A percentile compares a stretch with the other conserved stretches of the same genome.
Conservation (phyloP, 345 rosid species). For the Eucalyptus cloeziana region DNA sequence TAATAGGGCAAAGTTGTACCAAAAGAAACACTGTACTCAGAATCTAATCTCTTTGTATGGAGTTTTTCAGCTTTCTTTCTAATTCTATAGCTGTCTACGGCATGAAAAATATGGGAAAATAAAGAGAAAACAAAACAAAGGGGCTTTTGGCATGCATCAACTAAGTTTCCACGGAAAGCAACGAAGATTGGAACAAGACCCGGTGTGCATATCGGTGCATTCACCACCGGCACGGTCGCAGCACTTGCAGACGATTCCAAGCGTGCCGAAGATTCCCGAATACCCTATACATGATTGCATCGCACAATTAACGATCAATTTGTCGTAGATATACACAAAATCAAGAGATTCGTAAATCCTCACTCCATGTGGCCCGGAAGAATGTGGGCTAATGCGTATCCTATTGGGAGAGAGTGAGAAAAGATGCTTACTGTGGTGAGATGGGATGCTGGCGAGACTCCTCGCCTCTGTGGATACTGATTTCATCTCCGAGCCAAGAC, state of each 20-base stretch:
- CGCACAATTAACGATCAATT: neutral
- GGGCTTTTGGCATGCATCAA: neutral
- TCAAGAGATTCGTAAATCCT: neutral
- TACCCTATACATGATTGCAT: neutral
- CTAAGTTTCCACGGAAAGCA: constrained; percentile 42
- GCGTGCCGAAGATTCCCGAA: constrained; percentile 10
- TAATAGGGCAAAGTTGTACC: neutral
- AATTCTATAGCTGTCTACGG: neutral
- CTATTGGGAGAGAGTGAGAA: neutral
- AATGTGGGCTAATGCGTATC: neutral
- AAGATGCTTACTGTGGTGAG: constrained; percentile 13
- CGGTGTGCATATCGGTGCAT: constrained; percentile 20
- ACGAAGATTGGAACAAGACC: constrained; percentile 26
- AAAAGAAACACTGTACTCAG: neutral
- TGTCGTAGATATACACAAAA: neutral
- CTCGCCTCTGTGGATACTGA: constrained; percentile 7
- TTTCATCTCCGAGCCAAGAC: neutral
- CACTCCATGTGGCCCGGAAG: neutral
- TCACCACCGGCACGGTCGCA: constrained; percentile 22
- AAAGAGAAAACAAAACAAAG: neutral
- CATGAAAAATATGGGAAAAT: neutral
- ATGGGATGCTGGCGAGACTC: neutral
- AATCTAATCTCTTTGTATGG: neutral
- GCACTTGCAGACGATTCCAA: constrained; percentile 52
- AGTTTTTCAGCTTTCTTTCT: neutral